These are phyloP conservation scores for Pharnaceum exiguum DNA, from an alignment of 148 eudicot genomes.

Conservation along the genomic window DNA sequence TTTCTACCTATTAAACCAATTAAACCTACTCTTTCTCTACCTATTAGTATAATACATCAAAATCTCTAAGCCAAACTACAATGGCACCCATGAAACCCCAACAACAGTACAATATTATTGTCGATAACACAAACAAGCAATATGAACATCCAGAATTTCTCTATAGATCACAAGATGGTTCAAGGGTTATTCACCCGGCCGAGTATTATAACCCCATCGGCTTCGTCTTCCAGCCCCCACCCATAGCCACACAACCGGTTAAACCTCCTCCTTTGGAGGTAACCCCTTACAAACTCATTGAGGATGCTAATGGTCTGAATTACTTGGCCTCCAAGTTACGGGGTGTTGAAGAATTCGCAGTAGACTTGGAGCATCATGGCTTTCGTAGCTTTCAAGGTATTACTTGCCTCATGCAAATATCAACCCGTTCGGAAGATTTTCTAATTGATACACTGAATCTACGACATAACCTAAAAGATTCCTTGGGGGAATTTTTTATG, in stretches of 20 bases:
- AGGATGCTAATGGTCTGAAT: not conserved
- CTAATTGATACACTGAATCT: slow-evolving; percentile 6
- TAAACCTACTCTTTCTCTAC: too few species aligned
- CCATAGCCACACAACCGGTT: too few species aligned
- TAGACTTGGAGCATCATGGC: slow-evolving; percentile 9
- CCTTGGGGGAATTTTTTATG: not conserved
- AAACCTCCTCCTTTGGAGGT: not conserved
- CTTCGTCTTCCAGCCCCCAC: too few species aligned
- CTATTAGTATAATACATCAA: too few species aligned
- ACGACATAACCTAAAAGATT: not conserved
- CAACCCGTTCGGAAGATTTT: slow-evolving; percentile 5
- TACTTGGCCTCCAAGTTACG: not conserved
- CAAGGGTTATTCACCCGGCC: not conserved
- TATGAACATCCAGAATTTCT: too few species aligned
- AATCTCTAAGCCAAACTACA: too few species aligned
- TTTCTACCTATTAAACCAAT: too few species aligned
- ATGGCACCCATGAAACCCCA: too few species aligned
- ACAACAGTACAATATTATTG: too few species aligned
- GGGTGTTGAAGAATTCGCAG: not conserved
- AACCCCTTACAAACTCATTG: slow-evolving; percentile 6
- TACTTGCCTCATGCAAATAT: slow-evolving; percentile 17
- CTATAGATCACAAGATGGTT: too few species aligned
- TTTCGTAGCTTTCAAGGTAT: slow-evolving; percentile 11
- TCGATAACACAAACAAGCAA: too few species aligned
- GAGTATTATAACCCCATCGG: not conserved